These are phyloP conservation scores for Wallacemonas collosoma DNA, from an alignment of 208 protist genomes.

Conservation along the genomic window DNA sequence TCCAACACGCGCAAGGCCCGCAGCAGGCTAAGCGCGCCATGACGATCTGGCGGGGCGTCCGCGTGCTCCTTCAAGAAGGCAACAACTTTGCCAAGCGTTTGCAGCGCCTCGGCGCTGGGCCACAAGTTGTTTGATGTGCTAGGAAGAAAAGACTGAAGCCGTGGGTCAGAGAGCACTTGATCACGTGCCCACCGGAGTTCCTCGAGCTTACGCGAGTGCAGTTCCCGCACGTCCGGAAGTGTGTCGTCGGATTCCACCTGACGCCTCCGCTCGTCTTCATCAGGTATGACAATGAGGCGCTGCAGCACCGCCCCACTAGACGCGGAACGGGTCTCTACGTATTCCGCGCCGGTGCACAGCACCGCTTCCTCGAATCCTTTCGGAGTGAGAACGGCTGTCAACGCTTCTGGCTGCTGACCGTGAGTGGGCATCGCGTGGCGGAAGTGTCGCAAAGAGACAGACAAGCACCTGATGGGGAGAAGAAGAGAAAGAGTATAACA, in stretches of 20 bases:
- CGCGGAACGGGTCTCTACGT: slow-evolving; percentile 42
- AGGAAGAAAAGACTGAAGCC: slow-evolving; percentile 47
- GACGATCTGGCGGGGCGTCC: slow-evolving; percentile 24
- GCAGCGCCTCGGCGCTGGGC: slow-evolving; percentile 47
- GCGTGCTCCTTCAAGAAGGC: slow-evolving; percentile 48
- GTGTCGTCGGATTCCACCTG: slow-evolving; percentile 6
- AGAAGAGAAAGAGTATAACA: too few species aligned
- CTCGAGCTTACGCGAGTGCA: slow-evolving; percentile 37
- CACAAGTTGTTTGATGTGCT: slow-evolving; percentile 47
- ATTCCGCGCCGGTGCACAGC: slow-evolving; percentile 47
- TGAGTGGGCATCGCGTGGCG: not conserved
- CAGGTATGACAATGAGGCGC: slow-evolving; percentile 65
- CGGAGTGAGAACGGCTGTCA: slow-evolving; percentile 37
- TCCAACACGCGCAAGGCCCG: slow-evolving; percentile 44
- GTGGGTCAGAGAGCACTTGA: slow-evolving; percentile 44
- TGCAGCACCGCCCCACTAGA: slow-evolving; percentile 23
- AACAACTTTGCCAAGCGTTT: slow-evolving; percentile 45
- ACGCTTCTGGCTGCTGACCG: not conserved
- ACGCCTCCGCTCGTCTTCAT: slow-evolving; percentile 63
- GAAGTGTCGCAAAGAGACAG: not conserved
- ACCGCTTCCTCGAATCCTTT: slow-evolving; percentile 39
- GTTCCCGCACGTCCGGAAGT: not conserved
- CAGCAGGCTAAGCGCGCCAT: slow-evolving; percentile 29
- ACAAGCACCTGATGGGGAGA: too few species aligned
- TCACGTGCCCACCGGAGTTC: slow-evolving; percentile 63